Evolutionary conservation across 345 rosid genomes (phyloP), one percentile per base, ranked within the genome.

Genomic region (Acer campestre): DNA sequence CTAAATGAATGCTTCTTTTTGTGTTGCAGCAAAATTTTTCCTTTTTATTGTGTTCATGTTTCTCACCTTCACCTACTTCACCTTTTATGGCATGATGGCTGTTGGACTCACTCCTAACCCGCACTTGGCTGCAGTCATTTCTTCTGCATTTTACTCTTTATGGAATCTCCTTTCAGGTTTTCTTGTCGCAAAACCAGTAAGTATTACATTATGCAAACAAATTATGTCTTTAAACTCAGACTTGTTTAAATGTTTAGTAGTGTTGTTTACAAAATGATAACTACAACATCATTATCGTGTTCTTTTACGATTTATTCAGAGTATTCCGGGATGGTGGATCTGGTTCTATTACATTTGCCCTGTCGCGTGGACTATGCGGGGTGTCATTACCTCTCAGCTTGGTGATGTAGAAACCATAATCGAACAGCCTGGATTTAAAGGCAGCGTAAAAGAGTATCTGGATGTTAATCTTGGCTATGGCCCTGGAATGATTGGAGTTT

Each of bases 81-180:
- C 98, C 84, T 88, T 89, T 81, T 93, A 92, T 6, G 98, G 98
- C 23, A 89, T 93, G 95, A 92, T 95, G 98, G 98, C 92, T 23
- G 92, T 95, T 75, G 98, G 98, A 70, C 90, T 95, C 78, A 93
- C 97, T 46, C 96, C 98, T 49, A 78, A 81, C 68, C 95, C 80
- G 66, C 93, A 93, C 75, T 67, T 90, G 85, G 94, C 98, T 0
- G 94, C 98, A 0, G 96, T 93, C 31, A 81, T 93, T 78, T 93
- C 98, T 62, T 93, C 98, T 58, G 95, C 97, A 17, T 92, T 93
- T 80, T 93, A 93, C 89, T 95, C 98, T 53, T 78, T 95, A 6
- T 95, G 97, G 98, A 93, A 95, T 81, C 97, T 93, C 63, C 93
- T 89, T 22, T 89, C 98, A 0, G 98, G 98, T 59, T 95, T 95